These are phyloP conservation scores for Bretziella fagacearum DNA, from an alignment of 2,329 filamentous ascomycete genomes.

Conservation along the genomic window DNA sequence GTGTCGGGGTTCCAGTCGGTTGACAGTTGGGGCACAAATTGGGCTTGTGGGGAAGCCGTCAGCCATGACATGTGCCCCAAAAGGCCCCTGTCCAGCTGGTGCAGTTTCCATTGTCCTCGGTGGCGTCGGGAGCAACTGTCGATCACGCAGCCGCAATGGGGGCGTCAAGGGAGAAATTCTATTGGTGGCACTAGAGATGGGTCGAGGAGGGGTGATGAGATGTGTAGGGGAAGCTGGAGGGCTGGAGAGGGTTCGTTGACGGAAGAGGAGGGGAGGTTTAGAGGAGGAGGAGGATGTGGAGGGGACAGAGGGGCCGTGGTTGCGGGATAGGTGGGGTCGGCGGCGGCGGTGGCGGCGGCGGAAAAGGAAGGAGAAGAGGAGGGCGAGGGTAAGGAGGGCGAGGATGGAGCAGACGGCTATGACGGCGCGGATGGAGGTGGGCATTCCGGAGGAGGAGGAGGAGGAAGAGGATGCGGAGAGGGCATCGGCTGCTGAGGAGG, in stretches of 20 bases:
- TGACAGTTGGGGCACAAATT: constrained; percentile 10
- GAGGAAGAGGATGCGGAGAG: not conserved
- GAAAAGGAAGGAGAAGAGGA: constrained; percentile 7
- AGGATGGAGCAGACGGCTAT: constrained; percentile 11
- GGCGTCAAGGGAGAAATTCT: constrained; percentile 4
- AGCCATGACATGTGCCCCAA: not conserved
- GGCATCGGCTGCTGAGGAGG: not conserved
- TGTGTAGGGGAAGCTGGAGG: constrained; percentile 3
- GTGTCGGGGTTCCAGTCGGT: constrained; percentile 5
- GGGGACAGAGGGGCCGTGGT: not conserved
- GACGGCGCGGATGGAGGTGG: constrained; percentile 6
- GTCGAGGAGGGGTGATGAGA: constrained; percentile 1
- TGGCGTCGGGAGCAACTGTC: constrained; percentile 10
- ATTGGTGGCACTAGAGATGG: not conserved
- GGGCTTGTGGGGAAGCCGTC: constrained; percentile 9
- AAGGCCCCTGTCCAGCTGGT: constrained; percentile 8
- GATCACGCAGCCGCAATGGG: constrained; percentile 7
- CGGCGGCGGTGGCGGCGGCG: constrained; percentile 1
- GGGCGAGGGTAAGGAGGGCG: constrained; percentile 2
- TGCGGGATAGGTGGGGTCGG: not conserved
- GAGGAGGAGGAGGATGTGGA: constrained; percentile 2
- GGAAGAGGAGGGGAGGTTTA: constrained; percentile 4
- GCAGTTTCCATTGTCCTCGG: constrained; percentile 12
- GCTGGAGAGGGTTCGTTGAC: not conserved
- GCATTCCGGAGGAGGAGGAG: not conserved